Percentiles rank a stretch among this genome's conserved stretches.
These are phyloP conservation scores for Rubia yunnanensis DNA, from an alignment of 257 asterid species.

Conservation along the genomic window DNA sequence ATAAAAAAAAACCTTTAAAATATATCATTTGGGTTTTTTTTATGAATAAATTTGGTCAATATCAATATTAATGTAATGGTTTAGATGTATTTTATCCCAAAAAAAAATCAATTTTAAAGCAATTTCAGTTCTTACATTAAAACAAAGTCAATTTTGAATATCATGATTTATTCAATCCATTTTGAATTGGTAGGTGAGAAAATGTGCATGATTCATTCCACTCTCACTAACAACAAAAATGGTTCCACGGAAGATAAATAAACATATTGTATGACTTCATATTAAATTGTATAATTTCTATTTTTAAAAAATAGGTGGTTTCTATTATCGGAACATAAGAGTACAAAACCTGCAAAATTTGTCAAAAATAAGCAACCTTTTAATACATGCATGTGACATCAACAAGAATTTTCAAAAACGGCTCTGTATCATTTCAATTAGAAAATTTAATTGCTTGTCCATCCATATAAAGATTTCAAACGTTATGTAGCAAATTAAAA, in stretches of 20 bases:
- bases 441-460: neutral
- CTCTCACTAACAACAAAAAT: neutral
- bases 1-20: neutral
- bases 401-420: neutral
- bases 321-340: neutral
- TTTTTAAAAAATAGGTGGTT: too few species aligned
- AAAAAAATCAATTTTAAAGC: neutral
- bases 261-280: neutral
- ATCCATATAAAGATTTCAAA: neutral
- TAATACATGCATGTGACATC: neutral
- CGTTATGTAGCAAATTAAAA: too few species aligned
- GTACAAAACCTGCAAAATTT: neutral
- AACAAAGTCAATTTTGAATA: neutral
- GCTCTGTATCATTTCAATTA: neutral
- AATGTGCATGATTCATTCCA: neutral
- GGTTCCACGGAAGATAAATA: neutral
- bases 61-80: too few species aligned
- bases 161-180: neutral
- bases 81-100: neutral
- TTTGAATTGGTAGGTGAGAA: conserved; percentile 2
- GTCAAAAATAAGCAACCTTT: neutral
- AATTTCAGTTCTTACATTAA: neutral
- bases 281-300: neutral
- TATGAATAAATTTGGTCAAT: neutral
- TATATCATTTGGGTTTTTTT: neutral